Conservation (phyloP, 192 early-diverging fungal genomes). For the Geosiphon pyriformis region DNA sequence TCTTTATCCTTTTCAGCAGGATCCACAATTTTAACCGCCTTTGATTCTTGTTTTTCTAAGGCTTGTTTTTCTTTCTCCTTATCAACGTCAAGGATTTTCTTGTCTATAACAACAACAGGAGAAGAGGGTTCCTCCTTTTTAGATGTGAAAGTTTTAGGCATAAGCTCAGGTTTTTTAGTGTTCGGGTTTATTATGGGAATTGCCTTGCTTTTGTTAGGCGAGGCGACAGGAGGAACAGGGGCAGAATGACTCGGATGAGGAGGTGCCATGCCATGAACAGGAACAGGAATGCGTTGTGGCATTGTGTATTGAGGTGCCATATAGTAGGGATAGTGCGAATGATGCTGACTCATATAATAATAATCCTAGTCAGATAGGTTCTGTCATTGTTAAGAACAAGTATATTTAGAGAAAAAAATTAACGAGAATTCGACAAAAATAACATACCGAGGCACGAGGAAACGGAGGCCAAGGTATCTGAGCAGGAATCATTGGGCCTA, state of each 20-base stretch:
- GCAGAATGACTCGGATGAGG: background rate
- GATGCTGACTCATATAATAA: background rate
- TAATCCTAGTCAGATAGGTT: background rate
- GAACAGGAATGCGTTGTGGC: background rate
- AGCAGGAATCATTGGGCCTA: background rate
- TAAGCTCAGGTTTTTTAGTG: background rate
- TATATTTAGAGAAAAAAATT: background rate
- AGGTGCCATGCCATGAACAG: too few species aligned
- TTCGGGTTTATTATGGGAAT: slow-evolving; percentile 8
- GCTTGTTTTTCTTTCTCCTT: background rate
- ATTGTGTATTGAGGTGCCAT: background rate
- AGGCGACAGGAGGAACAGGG: background rate
- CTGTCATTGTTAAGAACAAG: background rate
- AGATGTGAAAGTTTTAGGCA: background rate
- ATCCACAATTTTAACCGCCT: slow-evolving; percentile 44
- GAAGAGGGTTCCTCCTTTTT: slow-evolving; percentile 12
- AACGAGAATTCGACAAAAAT: too few species aligned
- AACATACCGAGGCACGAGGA: background rate
- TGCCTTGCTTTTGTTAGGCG: background rate
- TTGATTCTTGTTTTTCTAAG: slow-evolving; percentile 17
- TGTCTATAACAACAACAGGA: background rate
- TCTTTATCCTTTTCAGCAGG: slow-evolving; percentile 43
- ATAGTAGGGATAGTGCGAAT: background rate
- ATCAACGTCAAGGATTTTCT: background rate
- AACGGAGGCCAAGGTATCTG: background rate